Evolutionary conservation across 192 early-diverging fungal genomes (phyloP).

Genomic region (Coemansia nantahalensis): DNA sequence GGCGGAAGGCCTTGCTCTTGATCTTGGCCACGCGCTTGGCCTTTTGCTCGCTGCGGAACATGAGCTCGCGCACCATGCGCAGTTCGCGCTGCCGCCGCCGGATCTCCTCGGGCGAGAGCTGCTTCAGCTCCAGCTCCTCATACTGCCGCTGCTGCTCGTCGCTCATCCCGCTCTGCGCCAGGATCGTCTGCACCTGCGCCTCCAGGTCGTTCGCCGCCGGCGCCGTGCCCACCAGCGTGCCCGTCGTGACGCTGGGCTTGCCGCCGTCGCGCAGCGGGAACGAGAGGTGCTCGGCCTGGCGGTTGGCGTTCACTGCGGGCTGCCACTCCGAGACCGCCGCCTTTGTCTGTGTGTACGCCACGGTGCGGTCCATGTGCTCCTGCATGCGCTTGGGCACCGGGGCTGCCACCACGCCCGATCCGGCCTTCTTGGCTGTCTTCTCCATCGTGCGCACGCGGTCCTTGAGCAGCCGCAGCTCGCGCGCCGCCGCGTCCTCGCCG

Average conservation of each 20-base stretch:
- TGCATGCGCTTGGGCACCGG: slow-evolving; percentile 81
- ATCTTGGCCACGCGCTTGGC: slow-evolving; percentile 93
- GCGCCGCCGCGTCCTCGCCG: slow-evolving; percentile 36
- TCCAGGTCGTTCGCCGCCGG: slow-evolving; percentile 67
- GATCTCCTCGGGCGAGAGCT: slow-evolving; percentile 80
- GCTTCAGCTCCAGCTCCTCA: slow-evolving; percentile 85
- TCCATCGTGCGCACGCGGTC: slow-evolving; percentile 38
- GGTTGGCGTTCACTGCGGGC: slow-evolving; percentile 74
- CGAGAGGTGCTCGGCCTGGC: slow-evolving; percentile 77
- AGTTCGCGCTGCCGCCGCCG: slow-evolving; percentile 71
- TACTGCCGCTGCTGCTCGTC: slow-evolving; percentile 75
- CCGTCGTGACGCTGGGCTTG: slow-evolving; percentile 5
- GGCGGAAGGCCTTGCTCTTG: slow-evolving; percentile 94
- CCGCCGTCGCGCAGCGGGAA: slow-evolving; percentile 52
- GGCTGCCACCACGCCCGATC: slow-evolving; percentile 58
- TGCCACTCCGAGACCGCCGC: slow-evolving; percentile 85
- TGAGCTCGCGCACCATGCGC: slow-evolving; percentile 85
- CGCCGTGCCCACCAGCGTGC: slow-evolving; percentile 11
- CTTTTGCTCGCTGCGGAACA: slow-evolving; percentile 92
- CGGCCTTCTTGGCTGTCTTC: slow-evolving; percentile 26
- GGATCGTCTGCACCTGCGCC: slow-evolving; percentile 65
- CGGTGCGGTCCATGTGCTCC: slow-evolving; percentile 81
- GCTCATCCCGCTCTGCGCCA: slow-evolving; percentile 70
- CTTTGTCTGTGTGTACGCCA: slow-evolving; percentile 80
- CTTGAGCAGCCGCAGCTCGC: slow-evolving; percentile 30